Base-by-base conservation (phyloP, 2,329 filamentous ascomycete genomes). In the Exophiala lecanii-corni region DNA sequence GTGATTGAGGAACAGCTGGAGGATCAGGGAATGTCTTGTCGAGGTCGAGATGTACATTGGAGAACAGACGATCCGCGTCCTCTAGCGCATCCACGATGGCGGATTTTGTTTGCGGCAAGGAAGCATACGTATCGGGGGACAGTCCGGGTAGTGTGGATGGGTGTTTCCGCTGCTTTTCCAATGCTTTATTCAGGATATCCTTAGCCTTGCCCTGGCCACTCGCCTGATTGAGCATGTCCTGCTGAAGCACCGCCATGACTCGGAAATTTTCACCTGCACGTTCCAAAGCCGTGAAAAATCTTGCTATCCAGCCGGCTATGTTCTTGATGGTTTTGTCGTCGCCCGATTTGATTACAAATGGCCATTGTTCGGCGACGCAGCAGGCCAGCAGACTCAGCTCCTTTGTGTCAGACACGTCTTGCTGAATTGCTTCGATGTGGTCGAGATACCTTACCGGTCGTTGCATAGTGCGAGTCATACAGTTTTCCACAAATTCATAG, bases 371-470 rank as follows among this genome's bases (percentile, higher is more conserved):
- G 2, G 78, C 67, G 15, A 94, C 70, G 1, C 81, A 76, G 53
- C 87, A 74, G 9, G 81, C 70, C 3, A 95, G 57, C 13, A 88
- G 73, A n/a, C 59, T 50, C n/a, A 64, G 42, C 47, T 37, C 43
- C 53, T 30, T 60, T 51, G 32, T 39, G 32, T 55, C 53, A 9
- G 53, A 55, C 15, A 44, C 21, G 54, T 3, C 58, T 62, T 20
- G 59, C 55, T 13, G 53, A 2, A 68, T 54, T 32, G 70, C 62
- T 41, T 66, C 61, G 46, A 64, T 53, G 2, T 76, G 53, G 30
- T 78, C 73, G 48, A 92, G 84, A 19, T 92, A 79, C 57, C 95
- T 94, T 57, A 94, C 82, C 0, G 88, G 85, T 17, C 83, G 82
- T 43, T 76, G 81, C 12, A 82, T 81, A 54, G 86, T 86, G 17